phyloP scores from a whole-genome alignment of 225 moss, liverwort and hornwort genomes.

The Lunularia cruciata region DNA sequence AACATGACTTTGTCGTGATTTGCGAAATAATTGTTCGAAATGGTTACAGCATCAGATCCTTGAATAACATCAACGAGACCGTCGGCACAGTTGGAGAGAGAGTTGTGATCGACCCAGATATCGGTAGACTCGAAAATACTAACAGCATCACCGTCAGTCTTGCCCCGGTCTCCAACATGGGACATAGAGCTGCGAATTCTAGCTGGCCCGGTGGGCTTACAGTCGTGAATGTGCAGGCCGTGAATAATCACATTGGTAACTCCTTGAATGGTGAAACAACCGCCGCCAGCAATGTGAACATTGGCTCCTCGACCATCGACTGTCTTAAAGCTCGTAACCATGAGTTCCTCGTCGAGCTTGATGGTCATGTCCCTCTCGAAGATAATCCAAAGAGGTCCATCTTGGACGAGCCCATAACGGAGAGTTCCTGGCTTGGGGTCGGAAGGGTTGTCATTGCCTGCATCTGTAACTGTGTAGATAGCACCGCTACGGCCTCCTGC shows the following conservation, averaged over 20 bases:
- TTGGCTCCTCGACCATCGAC: conserved; percentile 68
- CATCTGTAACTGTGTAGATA: conserved; percentile 61
- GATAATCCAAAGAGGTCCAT: conserved; percentile 62
- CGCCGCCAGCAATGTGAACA: conserved; percentile 57
- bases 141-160: conserved; percentile 64
- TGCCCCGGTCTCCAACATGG: conserved; percentile 58
- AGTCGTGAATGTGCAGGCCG: conserved; percentile 58
- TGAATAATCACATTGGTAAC: conserved; percentile 61
- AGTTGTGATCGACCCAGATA: conserved; percentile 79
- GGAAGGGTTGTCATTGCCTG: conserved; percentile 42
- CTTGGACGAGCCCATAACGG: conserved; percentile 57
- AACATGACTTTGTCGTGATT: conserved; percentile 86
- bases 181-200: conserved; percentile 48
- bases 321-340: conserved; percentile 80
- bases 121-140: conserved; percentile 51
- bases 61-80: conserved; percentile 64
- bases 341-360: conserved; percentile 65
- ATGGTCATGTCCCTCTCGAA: conserved; percentile 69
- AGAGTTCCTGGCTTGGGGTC: conserved; percentile 69
- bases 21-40: conserved; percentile 80
- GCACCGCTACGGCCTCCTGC: conserved; percentile 61
- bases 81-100: conserved; percentile 50
- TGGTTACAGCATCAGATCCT: conserved; percentile 56
- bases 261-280: conserved; percentile 49
- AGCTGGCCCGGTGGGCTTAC: conserved; percentile 55